Conservation (phyloP, 2,329 filamentous ascomycete species). For the Biscogniauxia sp. region DNA sequence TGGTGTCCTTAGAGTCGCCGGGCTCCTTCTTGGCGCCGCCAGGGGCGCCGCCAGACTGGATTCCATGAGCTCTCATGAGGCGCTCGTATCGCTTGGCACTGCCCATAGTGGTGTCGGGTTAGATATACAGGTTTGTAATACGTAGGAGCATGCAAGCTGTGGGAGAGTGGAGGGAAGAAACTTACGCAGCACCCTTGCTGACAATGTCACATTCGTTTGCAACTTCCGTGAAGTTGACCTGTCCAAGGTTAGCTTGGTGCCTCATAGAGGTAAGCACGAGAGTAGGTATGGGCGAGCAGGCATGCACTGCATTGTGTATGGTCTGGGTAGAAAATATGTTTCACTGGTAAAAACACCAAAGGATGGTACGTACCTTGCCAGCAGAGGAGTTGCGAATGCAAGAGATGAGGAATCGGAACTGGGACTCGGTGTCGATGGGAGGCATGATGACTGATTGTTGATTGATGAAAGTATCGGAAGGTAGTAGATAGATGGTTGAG, state of each 20-base stretch:
- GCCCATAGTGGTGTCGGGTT: conserved; percentile 6
- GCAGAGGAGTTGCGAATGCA: conserved; percentile 61
- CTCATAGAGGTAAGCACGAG: not conserved
- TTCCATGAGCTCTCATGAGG: conserved; percentile 58
- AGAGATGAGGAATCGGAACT: conserved; percentile 64
- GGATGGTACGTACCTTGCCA: conserved; percentile 51
- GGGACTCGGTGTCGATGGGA: conserved; percentile 48
- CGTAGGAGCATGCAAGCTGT: not conserved
- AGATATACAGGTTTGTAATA: not conserved
- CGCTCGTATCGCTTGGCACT: conserved; percentile 69
- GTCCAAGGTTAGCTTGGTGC: conserved; percentile 15
- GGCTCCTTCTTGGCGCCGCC: conserved; percentile 30
- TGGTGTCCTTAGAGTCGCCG: conserved; percentile 4
- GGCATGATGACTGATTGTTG: conserved; percentile 41
- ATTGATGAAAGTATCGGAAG: not conserved
- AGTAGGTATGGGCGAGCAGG: no score
- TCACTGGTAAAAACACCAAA: not conserved
- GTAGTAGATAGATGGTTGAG: not conserved
- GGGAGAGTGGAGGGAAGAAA: conserved; percentile 18
- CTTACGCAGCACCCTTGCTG: conserved; percentile 68
- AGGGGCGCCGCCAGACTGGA: conserved; percentile 32
- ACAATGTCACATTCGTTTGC: conserved; percentile 62
- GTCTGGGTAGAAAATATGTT: not conserved
- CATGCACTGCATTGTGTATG: not conserved
- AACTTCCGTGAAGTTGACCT: conserved; percentile 68